phyloP scores from a whole-genome alignment of 306 rosid genomes.

The Prunus campanulata region DNA sequence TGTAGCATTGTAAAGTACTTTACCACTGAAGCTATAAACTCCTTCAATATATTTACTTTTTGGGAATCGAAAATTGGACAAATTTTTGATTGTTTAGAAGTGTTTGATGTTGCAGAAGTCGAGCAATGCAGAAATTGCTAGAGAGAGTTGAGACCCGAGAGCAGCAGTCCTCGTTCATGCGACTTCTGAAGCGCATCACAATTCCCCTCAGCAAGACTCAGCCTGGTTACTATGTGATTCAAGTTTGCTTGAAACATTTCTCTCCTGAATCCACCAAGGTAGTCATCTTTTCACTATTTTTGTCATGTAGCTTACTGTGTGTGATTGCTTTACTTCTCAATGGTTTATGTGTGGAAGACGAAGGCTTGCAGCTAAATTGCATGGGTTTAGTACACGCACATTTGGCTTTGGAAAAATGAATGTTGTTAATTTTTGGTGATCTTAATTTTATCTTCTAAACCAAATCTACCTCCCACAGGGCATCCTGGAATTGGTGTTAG shows the following conservation, averaged over 20 bases:
- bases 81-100: background rate
- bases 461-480: constrained; percentile 6
- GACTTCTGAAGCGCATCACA: constrained; percentile 7
- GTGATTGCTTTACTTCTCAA: no score
- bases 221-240: constrained; percentile 34
- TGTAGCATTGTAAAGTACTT: background rate
- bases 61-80: background rate
- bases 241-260: constrained; percentile 22
- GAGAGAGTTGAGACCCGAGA: background rate
- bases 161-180: background rate
- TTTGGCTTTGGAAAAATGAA: no score
- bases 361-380: no score
- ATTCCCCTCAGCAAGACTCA: constrained; percentile 17
- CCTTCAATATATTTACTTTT: background rate
- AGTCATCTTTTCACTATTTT: background rate
- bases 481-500: constrained; percentile 25
- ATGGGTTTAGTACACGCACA: no score
- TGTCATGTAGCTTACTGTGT: no score
- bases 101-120: constrained; percentile 23
- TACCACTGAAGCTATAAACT: background rate
- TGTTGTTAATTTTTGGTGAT: no score
- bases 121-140: constrained; percentile 33
- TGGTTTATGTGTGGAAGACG: no score
- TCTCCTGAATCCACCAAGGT: background rate
- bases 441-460: no score